Conservation (phyloP, 768 basidiomycete species). For the Suillus placidus region DNA sequence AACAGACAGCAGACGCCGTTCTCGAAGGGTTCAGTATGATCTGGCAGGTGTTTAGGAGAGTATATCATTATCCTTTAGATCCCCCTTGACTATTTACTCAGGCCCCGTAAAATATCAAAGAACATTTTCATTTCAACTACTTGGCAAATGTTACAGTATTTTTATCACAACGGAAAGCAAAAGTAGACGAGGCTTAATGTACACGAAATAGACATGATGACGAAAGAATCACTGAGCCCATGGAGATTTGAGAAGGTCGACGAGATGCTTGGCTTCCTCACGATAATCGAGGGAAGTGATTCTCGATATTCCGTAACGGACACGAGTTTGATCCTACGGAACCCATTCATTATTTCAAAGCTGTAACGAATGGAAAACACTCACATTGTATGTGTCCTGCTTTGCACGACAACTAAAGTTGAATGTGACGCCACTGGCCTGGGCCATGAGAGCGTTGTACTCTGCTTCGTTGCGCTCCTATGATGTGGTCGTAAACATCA, state of each 20-base stretch:
- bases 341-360: constrained; percentile 1
- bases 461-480: constrained; percentile 63
- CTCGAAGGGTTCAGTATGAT: constrained; percentile 30
- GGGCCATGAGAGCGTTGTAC: constrained; percentile 61
- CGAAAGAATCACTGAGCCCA: constrained; percentile 47
- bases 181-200: neutral
- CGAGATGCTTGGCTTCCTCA: constrained; percentile 62
- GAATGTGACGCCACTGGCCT: constrained; percentile 68
- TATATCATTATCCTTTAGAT: constrained; percentile 38
- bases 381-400: constrained; percentile 82
- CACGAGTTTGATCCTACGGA: constrained; percentile 73
- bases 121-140: too few relatives aligned
- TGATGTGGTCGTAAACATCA: neutral
- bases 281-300: constrained; percentile 69
- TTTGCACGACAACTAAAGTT: constrained; percentile 88
- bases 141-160: neutral
- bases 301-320: constrained; percentile 79
- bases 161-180: neutral
- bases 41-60: constrained; percentile 35
- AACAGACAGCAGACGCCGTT: constrained; percentile 26
- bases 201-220: neutral
- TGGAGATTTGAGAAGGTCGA: constrained; percentile 59
- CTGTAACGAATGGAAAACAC: constrained; percentile 27
- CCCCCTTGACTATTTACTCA: constrained; percentile 26
- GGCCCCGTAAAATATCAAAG: too few relatives aligned